Percentiles rank a stretch among this genome's conserved stretches.
Evolutionary conservation across 495 filamentous ascomycete species (phyloP).

Genomic region (Parmelia sp.): DNA sequence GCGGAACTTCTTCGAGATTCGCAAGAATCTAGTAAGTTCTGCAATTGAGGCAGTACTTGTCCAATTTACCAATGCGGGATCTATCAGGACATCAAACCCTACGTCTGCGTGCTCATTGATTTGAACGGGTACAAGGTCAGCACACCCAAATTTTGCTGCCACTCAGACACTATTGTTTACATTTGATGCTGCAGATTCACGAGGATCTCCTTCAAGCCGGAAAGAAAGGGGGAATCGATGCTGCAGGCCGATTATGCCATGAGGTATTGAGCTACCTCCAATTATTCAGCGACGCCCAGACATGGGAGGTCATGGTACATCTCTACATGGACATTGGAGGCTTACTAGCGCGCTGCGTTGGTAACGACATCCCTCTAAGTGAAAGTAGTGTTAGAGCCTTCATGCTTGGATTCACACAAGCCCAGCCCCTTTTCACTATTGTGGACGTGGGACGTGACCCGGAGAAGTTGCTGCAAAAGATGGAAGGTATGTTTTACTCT

Average conservation of each 20-base stretch:
- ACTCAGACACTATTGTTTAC: not conserved
- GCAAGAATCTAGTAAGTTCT: not conserved
- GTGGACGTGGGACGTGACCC: conserved; percentile 57
- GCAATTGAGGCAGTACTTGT: not conserved
- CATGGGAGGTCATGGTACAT: conserved; percentile 55
- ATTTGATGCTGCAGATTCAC: conserved; percentile 38
- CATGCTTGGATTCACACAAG: conserved; percentile 52
- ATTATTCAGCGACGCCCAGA: conserved; percentile 42
- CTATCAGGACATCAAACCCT: conserved; percentile 48
- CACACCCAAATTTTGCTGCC: not conserved
- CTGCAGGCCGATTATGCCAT: conserved; percentile 48
- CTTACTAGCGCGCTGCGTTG: conserved; percentile 42
- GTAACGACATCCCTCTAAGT: conserved; percentile 42
- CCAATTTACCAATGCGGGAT: not conserved
- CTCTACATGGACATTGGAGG: conserved; percentile 54
- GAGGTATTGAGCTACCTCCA: conserved; percentile 42
- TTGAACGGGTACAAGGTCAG: conserved; percentile 52
- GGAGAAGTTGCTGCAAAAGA: conserved; percentile 55
- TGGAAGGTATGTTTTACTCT: conserved; percentile 41
- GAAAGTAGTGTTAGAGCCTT: conserved; percentile 49
- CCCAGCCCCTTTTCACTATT: conserved; percentile 54
- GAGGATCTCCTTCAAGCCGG: conserved; percentile 48
- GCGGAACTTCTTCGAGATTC: conserved; percentile 2
- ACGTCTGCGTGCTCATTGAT: conserved; percentile 55
- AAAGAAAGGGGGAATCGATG: conserved; percentile 50